Percentiles rank a stretch among this genome's conserved stretches.
Evolutionary conservation across 305 asterid genomes (phyloP).

Genomic region (Withania somnifera): DNA sequence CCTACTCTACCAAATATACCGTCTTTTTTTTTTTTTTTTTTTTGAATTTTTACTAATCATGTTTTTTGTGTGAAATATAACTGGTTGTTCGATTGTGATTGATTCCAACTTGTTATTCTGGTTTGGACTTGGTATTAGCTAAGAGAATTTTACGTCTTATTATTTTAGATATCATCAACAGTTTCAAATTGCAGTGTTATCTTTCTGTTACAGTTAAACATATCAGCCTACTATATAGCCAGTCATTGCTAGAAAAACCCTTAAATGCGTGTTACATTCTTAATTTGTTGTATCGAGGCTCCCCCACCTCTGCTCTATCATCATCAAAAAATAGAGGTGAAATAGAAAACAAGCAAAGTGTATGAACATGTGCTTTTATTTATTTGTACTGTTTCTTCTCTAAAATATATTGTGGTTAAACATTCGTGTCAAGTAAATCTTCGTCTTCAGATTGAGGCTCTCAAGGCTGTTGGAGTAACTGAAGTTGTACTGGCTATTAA

Average conservation of each 20-base stretch:
- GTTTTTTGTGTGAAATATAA: neutral
- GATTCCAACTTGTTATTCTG: neutral
- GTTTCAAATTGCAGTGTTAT: neutral
- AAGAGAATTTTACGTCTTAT: neutral
- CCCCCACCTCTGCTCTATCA: neutral
- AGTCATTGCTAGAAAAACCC: neutral
- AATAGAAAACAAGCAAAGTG: neutral
- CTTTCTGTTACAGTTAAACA: neutral
- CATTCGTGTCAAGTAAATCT: neutral
- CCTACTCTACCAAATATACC: neutral
- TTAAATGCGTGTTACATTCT: neutral
- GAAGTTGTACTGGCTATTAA: constrained; percentile 23
- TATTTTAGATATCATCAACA: neutral
- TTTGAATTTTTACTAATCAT: neutral
- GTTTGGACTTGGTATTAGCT: neutral
- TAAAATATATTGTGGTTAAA: neutral
- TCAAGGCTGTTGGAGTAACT: constrained; percentile 18
- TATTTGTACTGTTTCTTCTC: neutral
- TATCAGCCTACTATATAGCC: neutral
- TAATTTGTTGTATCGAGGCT: neutral
- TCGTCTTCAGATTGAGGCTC: constrained; percentile 19
- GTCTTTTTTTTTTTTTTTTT: neutral
- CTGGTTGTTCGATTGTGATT: neutral
- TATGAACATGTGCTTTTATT: neutral
- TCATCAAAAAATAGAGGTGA: neutral